A percentile compares a stretch with the other conserved stretches of the same genome.
Conservation (phyloP, 2,329 filamentous ascomycete species). For the Penicillium sp. region DNA sequence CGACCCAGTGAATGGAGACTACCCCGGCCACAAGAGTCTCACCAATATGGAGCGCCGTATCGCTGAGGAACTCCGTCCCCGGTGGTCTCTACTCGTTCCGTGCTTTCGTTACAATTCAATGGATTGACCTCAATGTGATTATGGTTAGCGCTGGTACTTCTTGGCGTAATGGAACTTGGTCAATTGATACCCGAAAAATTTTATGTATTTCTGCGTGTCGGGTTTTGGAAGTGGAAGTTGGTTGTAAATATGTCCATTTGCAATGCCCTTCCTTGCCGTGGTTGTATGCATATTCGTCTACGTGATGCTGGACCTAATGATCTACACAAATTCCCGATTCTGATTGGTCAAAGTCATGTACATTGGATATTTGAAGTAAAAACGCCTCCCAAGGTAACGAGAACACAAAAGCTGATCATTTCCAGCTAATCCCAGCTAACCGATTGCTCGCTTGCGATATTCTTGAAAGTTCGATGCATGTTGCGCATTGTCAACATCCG, state of each 20-base stretch:
- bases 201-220: neutral
- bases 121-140: neutral
- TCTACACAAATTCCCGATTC: neutral
- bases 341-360: neutral
- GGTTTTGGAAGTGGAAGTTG: neutral
- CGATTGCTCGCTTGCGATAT: constrained; percentile 46
- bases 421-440: constrained; percentile 18
- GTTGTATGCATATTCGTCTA: neutral
- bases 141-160: neutral
- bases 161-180: neutral
- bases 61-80: neutral
- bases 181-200: neutral
- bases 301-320: neutral
- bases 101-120: neutral
- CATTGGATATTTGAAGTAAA: constrained; percentile 8
- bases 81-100: neutral
- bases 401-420: neutral
- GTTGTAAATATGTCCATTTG: neutral
- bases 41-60: neutral
- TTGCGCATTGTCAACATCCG: constrained; percentile 17
- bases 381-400: neutral
- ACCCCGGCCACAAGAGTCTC: neutral
- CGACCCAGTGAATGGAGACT: constrained; percentile 1
- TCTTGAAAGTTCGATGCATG: constrained; percentile 47
- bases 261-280: neutral